Base-by-base conservation (phyloP, 176 grass and related monocot species). In the Carex myosuroides region DNA sequence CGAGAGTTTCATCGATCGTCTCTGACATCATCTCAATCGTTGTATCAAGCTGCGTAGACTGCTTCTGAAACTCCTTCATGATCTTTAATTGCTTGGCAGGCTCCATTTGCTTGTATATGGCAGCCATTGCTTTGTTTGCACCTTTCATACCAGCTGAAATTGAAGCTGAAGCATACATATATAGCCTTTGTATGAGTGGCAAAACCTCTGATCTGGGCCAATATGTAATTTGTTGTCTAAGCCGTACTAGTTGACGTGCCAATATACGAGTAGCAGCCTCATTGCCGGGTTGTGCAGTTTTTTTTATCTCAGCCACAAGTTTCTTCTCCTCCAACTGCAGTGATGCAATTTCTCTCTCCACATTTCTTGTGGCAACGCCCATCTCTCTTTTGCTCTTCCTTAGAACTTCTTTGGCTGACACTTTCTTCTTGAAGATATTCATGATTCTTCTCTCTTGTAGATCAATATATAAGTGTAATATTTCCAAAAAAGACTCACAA, bases 141-240 rank as follows among this genome's bases (percentile, higher is more conserved):
- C 96, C 96, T 86, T 95, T 93, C 96, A 98, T 98, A 77, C 96
- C 96, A 86, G 96, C 86, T 82, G 96, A 98, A 85, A 93, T 98
- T 85, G 96, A 98, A 85, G 96, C 95, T 44, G 89, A 92, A 0
- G 96, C 96, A 50, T 98, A 42, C 96, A 50, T 98, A 42, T 93
- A 98, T 93, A 84, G 96, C 96, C 96, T 98, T 89, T 65, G 96
- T 95, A 53, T 93, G 96, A 82, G 96, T 98, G 83, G 96, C 89
- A 85, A 98, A 88, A 75, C 96, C 96, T 85, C 96, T 90, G 60
- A 98, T 98, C 84, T 98, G 96, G 29, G 96, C 79, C 95, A 92
- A 88, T 92, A 95, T 53, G 90, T 83, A 60, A 98, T 98, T 92
- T 95, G 96, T 80, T 98, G 96, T 59, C 96, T 93, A 79, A 98